A percentile compares a stretch with the other conserved stretches of the same genome.
Evolutionary conservation across 176 grass and related monocot genomes (phyloP).

Genomic region (Pharus latifolius): DNA sequence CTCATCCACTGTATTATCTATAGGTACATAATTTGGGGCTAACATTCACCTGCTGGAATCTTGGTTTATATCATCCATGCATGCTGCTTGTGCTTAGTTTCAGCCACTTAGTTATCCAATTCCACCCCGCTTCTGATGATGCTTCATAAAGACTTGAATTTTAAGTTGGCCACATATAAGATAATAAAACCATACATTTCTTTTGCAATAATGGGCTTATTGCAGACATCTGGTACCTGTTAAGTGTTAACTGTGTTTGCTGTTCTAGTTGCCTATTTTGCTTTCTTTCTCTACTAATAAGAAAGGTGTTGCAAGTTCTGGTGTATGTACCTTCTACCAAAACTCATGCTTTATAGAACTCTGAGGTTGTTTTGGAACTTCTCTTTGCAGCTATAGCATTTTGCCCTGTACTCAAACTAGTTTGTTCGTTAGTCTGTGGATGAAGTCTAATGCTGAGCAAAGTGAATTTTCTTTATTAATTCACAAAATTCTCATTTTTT

Average conservation of each 20-base stretch:
- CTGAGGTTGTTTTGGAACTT: neutral
- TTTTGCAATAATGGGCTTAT: neutral
- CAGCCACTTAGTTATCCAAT: no score
- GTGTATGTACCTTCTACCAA: no score
- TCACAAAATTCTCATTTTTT: constrained; percentile 12
- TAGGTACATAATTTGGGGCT: neutral
- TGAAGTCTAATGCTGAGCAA: neutral
- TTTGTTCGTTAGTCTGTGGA: neutral
- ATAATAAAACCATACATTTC: neutral
- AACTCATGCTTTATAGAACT: neutral
- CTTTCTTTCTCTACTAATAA: neutral
- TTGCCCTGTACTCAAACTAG: neutral
- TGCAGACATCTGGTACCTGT: neutral
- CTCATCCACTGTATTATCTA: neutral
- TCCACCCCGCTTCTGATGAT: no score
- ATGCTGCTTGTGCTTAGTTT: neutral
- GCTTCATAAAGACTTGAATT: neutral
- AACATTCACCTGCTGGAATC: neutral
- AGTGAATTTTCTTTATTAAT: neutral
- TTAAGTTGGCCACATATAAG: neutral
- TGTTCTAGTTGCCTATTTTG: neutral
- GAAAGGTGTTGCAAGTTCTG: neutral
- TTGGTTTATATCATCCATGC: neutral
- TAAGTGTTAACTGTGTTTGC: neutral
- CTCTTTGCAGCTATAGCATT: neutral